Base-by-base conservation (phyloP, 306 rosid species). In the Lathyrus tuberosus region DNA sequence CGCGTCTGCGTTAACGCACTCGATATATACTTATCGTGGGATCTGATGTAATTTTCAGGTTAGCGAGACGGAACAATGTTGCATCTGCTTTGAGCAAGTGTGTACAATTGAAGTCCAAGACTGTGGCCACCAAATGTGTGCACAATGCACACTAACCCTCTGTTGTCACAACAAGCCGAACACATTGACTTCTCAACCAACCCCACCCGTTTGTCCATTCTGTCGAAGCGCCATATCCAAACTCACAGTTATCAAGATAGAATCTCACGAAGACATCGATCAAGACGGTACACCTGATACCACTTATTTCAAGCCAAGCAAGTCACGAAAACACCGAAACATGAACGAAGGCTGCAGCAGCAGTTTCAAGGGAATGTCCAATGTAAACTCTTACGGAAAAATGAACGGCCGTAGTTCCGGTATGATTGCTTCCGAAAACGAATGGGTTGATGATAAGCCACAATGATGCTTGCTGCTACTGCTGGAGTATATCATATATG, bases 61-160 rank as follows among this genome's bases (percentile, higher is more conserved):
- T 41, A 91, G 96, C 10, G 97, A 94, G 60, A 62, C 86, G 2
- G 97, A 94, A 41, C 35, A 83, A 60, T 94, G 97, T 83, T 88
- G 94, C 92, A 94, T 94, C 75, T 94, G 97, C 89, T 94, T 94
- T 79, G 99, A 88, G 88, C 97, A 88, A 42, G 86, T 81, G 5
- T 91, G 97, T 74, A 81, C 92, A 38, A 89, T 94, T 62, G 97
- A 94, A 69, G 95, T 94, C 57, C 92, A 88, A 33, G 72, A 77
- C 30, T 94, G 99, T 73, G 97, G 95, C 44, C 97, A 94, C 77
- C 97, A 88, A 65, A 94, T 94, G 98, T 94, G 98, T 81, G 96
- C 97, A 26, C 91, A 94, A 57, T 94, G 98, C 84, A 89, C 92
- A 40, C 79, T 94, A 78, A 88, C 96, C 62, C 92, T 94, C 60